Conservation (phyloP, 2,329 filamentous ascomycete genomes). For the Didymellaceae sp. region DNA sequence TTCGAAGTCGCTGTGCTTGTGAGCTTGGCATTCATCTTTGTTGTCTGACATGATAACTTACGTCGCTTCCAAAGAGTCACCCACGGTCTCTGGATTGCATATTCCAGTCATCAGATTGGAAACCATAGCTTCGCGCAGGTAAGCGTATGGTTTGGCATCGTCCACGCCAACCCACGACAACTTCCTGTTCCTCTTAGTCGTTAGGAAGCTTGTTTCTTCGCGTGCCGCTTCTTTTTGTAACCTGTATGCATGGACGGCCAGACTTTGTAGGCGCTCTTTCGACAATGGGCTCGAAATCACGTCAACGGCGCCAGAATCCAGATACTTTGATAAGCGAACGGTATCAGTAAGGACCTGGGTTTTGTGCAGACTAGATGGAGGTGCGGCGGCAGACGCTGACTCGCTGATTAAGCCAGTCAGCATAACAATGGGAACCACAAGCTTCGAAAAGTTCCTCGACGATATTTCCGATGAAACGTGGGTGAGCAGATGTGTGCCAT, state of each 20-base stretch:
- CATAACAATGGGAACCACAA: constrained; percentile 51
- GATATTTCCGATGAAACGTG: constrained; percentile 53
- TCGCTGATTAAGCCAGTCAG: constrained; percentile 48
- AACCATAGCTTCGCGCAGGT: constrained; percentile 91
- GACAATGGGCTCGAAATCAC: constrained; percentile 82
- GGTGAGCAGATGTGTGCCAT: constrained; percentile 51
- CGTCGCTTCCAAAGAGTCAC: constrained; percentile 67
- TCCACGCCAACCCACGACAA: constrained; percentile 90
- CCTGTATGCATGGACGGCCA: constrained; percentile 84
- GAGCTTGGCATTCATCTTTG: constrained; percentile 20
- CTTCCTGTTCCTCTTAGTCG: constrained; percentile 77
- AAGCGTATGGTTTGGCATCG: constrained; percentile 85
- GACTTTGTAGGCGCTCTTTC: constrained; percentile 72
- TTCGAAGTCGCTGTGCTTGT: constrained; percentile 63
- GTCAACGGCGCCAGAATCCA: constrained; percentile 87
- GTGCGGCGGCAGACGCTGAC: constrained; percentile 35
- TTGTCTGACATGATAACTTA: constrained; percentile 47
- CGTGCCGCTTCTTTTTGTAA: constrained; percentile 76
- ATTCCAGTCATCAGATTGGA: constrained; percentile 89
- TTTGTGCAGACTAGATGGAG: constrained; percentile 43
- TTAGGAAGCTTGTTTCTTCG: constrained; percentile 74
- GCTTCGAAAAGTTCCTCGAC: constrained; percentile 47
- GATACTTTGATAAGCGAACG: constrained; percentile 69
- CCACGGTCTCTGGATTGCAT: constrained; percentile 71
- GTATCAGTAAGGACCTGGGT: constrained; percentile 55